Conservation (phyloP, 768 basidiomycete genomes). For the Psilocybe sp. region DNA sequence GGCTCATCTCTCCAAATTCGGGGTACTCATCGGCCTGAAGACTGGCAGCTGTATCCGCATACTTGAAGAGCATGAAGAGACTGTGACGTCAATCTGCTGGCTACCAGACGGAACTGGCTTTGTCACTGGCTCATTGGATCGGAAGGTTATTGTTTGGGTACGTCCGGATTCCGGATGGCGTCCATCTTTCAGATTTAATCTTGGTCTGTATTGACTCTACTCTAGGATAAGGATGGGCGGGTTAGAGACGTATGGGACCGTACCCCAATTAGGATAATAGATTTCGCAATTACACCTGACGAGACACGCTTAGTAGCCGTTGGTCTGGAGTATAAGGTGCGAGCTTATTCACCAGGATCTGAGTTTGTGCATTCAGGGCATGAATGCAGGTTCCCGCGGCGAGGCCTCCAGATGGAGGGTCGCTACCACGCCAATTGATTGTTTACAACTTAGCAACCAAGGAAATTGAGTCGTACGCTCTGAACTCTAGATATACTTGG, state of each 20-base stretch:
- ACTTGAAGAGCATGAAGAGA: constrained; percentile 72
- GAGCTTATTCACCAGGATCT: constrained; percentile 15
- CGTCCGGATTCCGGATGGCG: constrained; percentile 16
- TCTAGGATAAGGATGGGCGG: constrained; percentile 73
- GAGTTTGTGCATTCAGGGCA: constrained; percentile 22
- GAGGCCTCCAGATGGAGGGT: no score
- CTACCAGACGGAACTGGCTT: constrained; percentile 87
- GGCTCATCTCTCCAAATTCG: constrained; percentile 1
- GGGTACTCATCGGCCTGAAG: constrained; percentile 35
- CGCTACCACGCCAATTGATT: no score
- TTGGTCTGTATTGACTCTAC: constrained; percentile 9
- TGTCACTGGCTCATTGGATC: constrained; percentile 85
- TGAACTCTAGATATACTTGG: neutral
- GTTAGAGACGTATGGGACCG: constrained; percentile 66
- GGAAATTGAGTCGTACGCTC: no score
- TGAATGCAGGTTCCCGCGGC: no score
- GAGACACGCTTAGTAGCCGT: constrained; percentile 81
- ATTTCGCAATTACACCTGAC: constrained; percentile 86
- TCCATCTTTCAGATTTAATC: constrained; percentile 2
- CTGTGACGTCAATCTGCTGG: constrained; percentile 88
- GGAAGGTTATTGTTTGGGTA: constrained; percentile 83
- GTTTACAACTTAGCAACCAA: no score
- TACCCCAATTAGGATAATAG: constrained; percentile 77
- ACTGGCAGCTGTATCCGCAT: constrained; percentile 69
- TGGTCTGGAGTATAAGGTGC: constrained; percentile 50